Evolutionary conservation across 192 early-diverging fungal genomes (phyloP), one percentile per base, ranked within the genome.

Genomic region (Coemansia interrupta): DNA sequence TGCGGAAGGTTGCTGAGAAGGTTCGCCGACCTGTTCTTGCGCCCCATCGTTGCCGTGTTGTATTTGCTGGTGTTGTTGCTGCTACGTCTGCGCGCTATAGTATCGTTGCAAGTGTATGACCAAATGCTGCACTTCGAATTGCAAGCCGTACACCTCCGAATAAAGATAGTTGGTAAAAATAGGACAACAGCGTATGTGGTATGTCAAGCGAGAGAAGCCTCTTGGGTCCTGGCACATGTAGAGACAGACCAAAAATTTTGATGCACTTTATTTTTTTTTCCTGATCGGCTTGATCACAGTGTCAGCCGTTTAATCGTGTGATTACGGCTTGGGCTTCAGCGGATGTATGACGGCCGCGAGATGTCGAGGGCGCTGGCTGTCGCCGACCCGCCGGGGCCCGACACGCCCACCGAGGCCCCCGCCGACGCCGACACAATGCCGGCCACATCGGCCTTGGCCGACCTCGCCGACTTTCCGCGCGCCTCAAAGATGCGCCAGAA

Each of bases 401-500:
- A 30, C 7, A 43, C 38, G 29, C 42, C 46, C 39, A 48, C 43
- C 18, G 58, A 32, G 6, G 54, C 0, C 14, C 56, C 55, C 15
- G 45, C 26, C 5, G 42, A 58, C 12, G 41, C 12, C 4, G 54
- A 36, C 47, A 45, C 6, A 38, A 58, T 22, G 10, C 57, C 32
- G 1, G 54, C 46, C 20, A 29, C n/a, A 12, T 49, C 52, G 19
- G 44, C 56, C 56, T 68, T 75, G 43, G 44, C 39, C 12, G 58
- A 32, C 42, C 65, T 71, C 24, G 49, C 49, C 0, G 73, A 53
- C 48, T 77, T 77, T 10, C 64, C 55, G 55, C 73, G 75, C 1
- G 68, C 32, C 54, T 91, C 87, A 76, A 94, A 98, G 29, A 96
- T 70, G 54, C 84, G 88, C 96, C 96, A 99, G 72, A 99, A 96